Evolutionary conservation across 176 grass and related monocot species (phyloP), one percentile per base, ranked within the genome.

Genomic region (Eragrostis curvula): DNA sequence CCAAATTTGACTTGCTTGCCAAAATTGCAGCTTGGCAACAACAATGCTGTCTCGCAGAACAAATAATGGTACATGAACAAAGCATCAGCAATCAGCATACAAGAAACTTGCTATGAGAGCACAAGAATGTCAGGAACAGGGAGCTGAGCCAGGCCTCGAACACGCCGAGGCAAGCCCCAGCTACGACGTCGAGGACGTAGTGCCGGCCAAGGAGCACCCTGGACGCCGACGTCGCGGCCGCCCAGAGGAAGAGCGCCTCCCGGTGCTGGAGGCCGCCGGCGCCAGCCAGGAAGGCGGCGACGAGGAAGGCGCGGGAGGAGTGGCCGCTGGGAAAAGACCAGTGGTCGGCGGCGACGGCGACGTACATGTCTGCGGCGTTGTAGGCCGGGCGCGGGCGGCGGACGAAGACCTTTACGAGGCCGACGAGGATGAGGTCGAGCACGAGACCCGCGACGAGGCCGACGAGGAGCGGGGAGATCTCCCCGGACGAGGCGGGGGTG

Each of bases 241-340:
- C 90, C 92, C 96, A 98, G 25, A 91, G 53, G 78, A 93, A 85
- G 32, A 91, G 53, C 68, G 87, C 90, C 52, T 58, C 78, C 0
- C 81, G 84, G 41, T 74, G 62, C 3, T 0, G 86, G 30, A 70
- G 8, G 17, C 84, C 89, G 48, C 24, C 76, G 17, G 43, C 72
- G 58, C 58, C 24, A 12, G 86, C 70, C 46, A 98, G 77, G 79
- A 88, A 98, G 52, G 78, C 68, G 17, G 90, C 82, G 23, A 93
- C 84, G 79, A 95, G 88, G 96, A 98, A 98, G 28, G 94, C 86
- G 18, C 90, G 87, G 25, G 96, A 98, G 42, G 96, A 91, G 82
- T 95, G 96, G 9, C 96, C 90, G 55, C 96, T 98, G 41, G 92
- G 96, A 59, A 95, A 98, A 47, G 92, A 98, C 86, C 84, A 98